phyloP scores from a whole-genome alignment of 345 rosid genomes.

The Acer campestre region DNA sequence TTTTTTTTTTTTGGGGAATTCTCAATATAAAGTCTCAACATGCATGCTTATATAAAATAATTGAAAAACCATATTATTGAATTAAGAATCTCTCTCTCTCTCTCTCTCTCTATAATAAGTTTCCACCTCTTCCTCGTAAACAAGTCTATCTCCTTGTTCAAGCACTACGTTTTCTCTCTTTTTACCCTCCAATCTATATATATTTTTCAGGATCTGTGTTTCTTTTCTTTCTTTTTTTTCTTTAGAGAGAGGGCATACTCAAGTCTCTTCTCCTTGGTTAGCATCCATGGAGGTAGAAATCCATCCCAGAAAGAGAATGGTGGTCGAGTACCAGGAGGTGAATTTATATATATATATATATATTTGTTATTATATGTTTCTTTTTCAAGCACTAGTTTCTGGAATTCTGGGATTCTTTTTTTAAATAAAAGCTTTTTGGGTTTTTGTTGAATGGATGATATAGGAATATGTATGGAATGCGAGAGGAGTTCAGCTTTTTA shows the following conservation, averaged over 20 bases:
- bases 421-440: not conserved
- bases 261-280: not conserved
- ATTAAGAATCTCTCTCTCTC: not conserved
- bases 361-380: not conserved
- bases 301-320: slow-evolving; percentile 25
- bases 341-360: not conserved
- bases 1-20: too few species aligned
- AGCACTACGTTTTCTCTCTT: not conserved
- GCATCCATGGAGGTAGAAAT: slow-evolving; percentile 36
- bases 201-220: not conserved
- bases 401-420: not conserved
- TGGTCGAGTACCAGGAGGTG: slow-evolving; percentile 54
- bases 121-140: not conserved
- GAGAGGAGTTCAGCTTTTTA: slow-evolving; percentile 71
- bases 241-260: not conserved
- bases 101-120: not conserved
- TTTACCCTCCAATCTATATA: not conserved
- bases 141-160: not conserved
- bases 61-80: not conserved
- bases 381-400: not conserved
- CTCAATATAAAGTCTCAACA: too few species aligned
- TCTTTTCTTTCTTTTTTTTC: not conserved
- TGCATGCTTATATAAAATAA: not conserved
- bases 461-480: slow-evolving; percentile 74
- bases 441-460: not conserved